Evolutionary conservation across 495 filamentous ascomycete species (phyloP).

Genomic region (Haplographium delicatum): DNA sequence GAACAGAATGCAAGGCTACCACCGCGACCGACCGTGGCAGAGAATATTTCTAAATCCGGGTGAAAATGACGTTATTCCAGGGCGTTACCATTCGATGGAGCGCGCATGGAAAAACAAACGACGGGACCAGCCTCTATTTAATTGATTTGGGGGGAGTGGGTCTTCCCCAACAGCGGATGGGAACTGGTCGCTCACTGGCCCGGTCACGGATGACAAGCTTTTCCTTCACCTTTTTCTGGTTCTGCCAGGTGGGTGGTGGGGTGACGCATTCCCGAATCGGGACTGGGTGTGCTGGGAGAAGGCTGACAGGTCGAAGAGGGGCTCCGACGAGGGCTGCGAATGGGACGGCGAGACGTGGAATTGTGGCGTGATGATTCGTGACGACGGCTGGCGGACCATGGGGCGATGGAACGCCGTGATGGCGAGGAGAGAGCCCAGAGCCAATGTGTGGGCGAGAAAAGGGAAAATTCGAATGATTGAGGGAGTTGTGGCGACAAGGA

Average conservation of each 20-base stretch:
- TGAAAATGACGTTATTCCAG: not conserved
- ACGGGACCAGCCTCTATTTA: not conserved
- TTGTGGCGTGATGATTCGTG: not conserved
- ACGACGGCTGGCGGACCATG: not conserved
- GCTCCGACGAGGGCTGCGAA: not conserved
- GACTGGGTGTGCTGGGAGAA: not conserved
- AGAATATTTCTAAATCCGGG: not conserved
- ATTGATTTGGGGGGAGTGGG: no score
- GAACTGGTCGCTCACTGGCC: no score
- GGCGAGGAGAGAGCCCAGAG: not conserved
- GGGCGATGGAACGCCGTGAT: not conserved
- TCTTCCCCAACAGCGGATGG: no score
- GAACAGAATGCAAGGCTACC: no score
- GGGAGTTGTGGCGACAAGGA: conserved; percentile 20
- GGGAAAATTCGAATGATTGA: not conserved
- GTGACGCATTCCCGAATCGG: conserved; percentile 3
- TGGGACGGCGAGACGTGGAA: not conserved
- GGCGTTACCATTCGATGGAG: not conserved
- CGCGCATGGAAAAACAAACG: not conserved
- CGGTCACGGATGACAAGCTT: no score
- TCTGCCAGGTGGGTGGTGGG: not conserved
- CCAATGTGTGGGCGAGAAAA: no score
- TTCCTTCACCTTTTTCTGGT: no score
- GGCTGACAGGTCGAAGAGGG: not conserved
- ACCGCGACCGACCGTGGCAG: no score